Evolutionary conservation across 331 rosid genomes (phyloP).

Genomic region (Malus hybrid): DNA sequence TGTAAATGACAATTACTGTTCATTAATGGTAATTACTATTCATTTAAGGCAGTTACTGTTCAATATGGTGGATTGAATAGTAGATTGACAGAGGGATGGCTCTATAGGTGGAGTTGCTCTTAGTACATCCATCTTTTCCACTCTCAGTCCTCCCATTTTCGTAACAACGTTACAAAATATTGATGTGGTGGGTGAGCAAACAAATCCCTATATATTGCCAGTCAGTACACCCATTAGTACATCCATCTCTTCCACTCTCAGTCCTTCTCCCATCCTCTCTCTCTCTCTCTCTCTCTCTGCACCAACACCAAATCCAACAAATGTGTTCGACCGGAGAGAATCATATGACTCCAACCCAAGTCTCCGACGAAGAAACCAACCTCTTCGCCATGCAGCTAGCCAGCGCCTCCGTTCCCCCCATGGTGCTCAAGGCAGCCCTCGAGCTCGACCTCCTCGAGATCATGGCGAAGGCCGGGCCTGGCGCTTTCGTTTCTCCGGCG

Average conservation of each 20-base stretch:
- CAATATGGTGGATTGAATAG: no score
- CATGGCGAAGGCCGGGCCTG: slow-evolving; percentile 61
- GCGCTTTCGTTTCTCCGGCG: slow-evolving; percentile 38
- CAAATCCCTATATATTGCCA: not conserved
- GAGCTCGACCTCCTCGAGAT: slow-evolving; percentile 80
- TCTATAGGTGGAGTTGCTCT: no score
- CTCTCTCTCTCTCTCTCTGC: no score
- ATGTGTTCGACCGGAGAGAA: slow-evolving; percentile 71
- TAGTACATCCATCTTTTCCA: no score
- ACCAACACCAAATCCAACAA: not conserved
- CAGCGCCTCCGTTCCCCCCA: slow-evolving; percentile 77
- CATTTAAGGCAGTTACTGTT: no score
- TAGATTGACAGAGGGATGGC: no score
- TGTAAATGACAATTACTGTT: no score
- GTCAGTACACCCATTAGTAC: not conserved
- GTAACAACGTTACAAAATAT: no score
- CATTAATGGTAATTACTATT: no score
- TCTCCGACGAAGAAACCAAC: slow-evolving; percentile 73
- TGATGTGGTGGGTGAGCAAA: not conserved
- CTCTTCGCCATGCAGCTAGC: slow-evolving; percentile 90
- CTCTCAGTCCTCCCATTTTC: no score
- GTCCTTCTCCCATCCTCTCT: not conserved
- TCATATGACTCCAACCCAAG: slow-evolving; percentile 72
- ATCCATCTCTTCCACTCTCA: not conserved
- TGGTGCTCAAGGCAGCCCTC: slow-evolving; percentile 72